These are phyloP conservation scores for Aspergillus asperescens DNA, from an alignment of 495 filamentous ascomycete species.

Conservation along the genomic window DNA sequence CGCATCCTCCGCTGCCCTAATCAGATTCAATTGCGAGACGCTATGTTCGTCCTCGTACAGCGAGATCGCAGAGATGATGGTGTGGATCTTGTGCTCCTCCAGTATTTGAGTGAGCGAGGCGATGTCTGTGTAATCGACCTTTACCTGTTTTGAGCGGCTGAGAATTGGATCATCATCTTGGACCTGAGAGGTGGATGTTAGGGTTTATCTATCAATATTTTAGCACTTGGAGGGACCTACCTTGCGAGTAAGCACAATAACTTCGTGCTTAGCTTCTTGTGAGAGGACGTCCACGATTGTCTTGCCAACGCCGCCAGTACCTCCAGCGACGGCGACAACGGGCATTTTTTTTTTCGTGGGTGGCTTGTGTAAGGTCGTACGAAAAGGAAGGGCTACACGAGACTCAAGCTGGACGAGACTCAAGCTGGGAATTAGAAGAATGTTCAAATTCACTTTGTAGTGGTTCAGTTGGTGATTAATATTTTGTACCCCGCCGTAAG, in stretches of 20 bases:
- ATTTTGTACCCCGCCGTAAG: too few species aligned
- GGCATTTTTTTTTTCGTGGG: slow-evolving; percentile 38
- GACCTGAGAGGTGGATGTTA: slow-evolving; percentile 1
- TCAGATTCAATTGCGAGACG: slow-evolving; percentile 41
- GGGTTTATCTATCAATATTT: background rate
- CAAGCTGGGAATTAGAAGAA: too few species aligned
- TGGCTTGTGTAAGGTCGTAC: too few species aligned
- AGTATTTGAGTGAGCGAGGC: slow-evolving; percentile 32
- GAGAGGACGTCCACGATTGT: slow-evolving; percentile 46
- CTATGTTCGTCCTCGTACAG: slow-evolving; percentile 32
- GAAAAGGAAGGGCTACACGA: too few species aligned
- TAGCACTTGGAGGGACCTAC: background rate
- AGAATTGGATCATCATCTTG: slow-evolving; percentile 3
- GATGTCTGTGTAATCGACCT: slow-evolving; percentile 43
- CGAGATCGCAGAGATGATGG: slow-evolving; percentile 46
- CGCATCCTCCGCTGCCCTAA: slow-evolving; percentile 45
- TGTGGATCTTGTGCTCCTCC: slow-evolving; percentile 44
- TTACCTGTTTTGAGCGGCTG: slow-evolving; percentile 15
- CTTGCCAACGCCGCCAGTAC: slow-evolving; percentile 47
- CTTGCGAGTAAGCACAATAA: slow-evolving; percentile 43
- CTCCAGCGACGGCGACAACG: slow-evolving; percentile 49
- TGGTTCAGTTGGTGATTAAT: too few species aligned
- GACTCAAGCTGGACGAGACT: too few species aligned
- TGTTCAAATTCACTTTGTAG: too few species aligned
- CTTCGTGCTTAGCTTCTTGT: slow-evolving; percentile 32